These are phyloP conservation scores for Carpinus viminea DNA, from an alignment of 306 rosid genomes.

Conservation along the genomic window DNA sequence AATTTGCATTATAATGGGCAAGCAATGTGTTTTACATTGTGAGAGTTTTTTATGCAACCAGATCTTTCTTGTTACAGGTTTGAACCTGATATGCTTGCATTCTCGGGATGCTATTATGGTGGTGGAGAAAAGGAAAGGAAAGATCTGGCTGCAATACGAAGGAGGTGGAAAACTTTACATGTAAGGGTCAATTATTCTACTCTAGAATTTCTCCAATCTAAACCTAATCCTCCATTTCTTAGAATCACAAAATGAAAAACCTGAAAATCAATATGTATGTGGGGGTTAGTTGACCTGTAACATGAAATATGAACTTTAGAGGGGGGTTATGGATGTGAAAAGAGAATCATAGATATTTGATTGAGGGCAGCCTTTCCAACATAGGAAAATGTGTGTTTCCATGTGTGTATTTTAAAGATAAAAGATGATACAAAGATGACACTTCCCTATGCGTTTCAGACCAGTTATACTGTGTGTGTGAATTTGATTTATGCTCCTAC, in stretches of 20 bases:
- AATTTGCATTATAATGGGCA: background rate
- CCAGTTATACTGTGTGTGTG: background rate
- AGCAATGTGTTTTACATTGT: constrained; percentile 8
- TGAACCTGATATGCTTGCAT: constrained; percentile 99
- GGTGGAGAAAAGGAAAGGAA: constrained; percentile 95
- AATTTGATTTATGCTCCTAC: background rate
- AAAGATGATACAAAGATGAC: background rate
- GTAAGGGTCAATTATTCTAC: constrained; percentile 49
- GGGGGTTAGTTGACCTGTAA: background rate
- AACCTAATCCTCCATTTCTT: constrained; percentile 13
- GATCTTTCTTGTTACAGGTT: constrained; percentile 53
- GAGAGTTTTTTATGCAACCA: constrained; percentile 24
- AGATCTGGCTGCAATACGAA: constrained; percentile 79
- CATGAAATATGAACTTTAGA: too few species aligned
- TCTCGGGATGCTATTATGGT: constrained; percentile 97
- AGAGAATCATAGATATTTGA: background rate
- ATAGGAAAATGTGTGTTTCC: background rate
- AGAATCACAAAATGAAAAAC: constrained; percentile 19
- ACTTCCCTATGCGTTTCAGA: background rate
- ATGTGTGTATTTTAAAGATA: background rate
- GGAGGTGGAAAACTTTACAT: constrained; percentile 98
- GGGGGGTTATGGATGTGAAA: background rate
- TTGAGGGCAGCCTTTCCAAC: background rate
- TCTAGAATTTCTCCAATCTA: constrained; percentile 1
- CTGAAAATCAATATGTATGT: background rate